These are phyloP conservation scores for Coemansia sp. DNA, from an alignment of 192 early-diverging fungal genomes.

Conservation along the genomic window DNA sequence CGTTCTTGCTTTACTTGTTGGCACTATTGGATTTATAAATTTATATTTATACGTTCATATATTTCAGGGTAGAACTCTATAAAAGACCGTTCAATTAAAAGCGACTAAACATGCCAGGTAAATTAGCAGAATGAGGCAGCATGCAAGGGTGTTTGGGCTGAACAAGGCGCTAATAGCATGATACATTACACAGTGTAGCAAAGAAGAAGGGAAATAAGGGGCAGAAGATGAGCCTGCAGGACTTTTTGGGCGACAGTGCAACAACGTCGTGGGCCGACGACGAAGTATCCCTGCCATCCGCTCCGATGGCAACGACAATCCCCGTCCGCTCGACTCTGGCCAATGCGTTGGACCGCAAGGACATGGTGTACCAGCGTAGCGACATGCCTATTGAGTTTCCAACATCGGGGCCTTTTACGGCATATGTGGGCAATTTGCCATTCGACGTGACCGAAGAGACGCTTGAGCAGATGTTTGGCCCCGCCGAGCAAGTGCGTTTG, in stretches of 20 bases:
- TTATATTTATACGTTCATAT: not conserved
- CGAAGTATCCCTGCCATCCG: slow-evolving; percentile 81
- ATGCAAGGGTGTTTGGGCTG: too few species aligned
- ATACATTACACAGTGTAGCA: slow-evolving; percentile 12
- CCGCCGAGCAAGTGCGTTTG: slow-evolving; percentile 79
- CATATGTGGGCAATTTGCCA: slow-evolving; percentile 88
- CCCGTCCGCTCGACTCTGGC: slow-evolving; percentile 29
- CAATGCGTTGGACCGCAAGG: slow-evolving; percentile 37
- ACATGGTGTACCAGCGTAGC: slow-evolving; percentile 8
- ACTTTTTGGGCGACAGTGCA: slow-evolving; percentile 59
- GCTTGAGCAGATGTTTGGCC: slow-evolving; percentile 71
- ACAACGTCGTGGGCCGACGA: slow-evolving; percentile 87
- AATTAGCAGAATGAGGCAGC: not conserved
- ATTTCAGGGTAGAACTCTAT: not conserved
- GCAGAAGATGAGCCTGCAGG: slow-evolving; percentile 78
- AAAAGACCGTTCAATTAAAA: not conserved
- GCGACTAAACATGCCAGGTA: not conserved
- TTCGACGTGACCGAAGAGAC: slow-evolving; percentile 78
- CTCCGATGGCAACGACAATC: slow-evolving; percentile 51
- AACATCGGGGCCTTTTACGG: slow-evolving; percentile 83
- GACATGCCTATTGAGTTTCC: slow-evolving; percentile 66
- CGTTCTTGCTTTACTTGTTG: not conserved
- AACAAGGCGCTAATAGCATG: not conserved
- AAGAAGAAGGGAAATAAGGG: slow-evolving; percentile 73
- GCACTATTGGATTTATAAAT: not conserved